Conservation (phyloP, 2,329 filamentous ascomycete genomes). For the Aureobasidium sp. region DNA sequence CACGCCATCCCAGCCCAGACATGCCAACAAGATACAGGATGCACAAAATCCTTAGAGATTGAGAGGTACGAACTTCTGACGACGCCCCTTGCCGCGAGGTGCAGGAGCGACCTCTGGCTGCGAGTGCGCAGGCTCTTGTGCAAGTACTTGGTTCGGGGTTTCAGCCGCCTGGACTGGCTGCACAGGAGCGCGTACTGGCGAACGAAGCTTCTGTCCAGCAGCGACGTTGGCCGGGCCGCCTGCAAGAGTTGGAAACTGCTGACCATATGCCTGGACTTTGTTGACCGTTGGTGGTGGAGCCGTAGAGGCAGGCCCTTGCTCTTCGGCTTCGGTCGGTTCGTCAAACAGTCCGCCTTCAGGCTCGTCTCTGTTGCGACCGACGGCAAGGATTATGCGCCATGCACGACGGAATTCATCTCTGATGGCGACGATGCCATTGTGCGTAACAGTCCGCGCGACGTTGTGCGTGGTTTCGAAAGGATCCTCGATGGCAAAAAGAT, state of each 20-base stretch:
- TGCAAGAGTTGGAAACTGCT: constrained; percentile 3
- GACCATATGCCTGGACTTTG: constrained; percentile 6
- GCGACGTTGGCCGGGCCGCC: background rate
- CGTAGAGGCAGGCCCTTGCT: background rate
- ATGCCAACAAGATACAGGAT: background rate
- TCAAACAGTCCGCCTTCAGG: constrained; percentile 23
- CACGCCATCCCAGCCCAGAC: background rate
- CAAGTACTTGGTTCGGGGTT: background rate
- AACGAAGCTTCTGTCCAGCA: background rate
- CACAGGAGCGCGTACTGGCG: background rate
- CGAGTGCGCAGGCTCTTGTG: background rate
- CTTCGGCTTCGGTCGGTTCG: constrained; percentile 16
- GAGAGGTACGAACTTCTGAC: constrained; percentile 8
- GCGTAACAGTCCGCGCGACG: constrained; percentile 75
- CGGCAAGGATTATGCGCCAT: constrained; percentile 57
- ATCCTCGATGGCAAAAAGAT: constrained; percentile 83
- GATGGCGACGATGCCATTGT: constrained; percentile 71
- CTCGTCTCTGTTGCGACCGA: constrained; percentile 33
- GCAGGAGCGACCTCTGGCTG: background rate
- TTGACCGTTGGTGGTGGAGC: constrained; percentile 2
- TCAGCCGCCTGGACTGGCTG: background rate
- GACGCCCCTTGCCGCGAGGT: constrained; percentile 1
- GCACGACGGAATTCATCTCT: constrained; percentile 77
- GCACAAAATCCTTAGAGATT: background rate
- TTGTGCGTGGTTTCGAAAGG: constrained; percentile 86